Conservation (phyloP, 345 rosid species). For the Aethionema arabicum region DNA sequence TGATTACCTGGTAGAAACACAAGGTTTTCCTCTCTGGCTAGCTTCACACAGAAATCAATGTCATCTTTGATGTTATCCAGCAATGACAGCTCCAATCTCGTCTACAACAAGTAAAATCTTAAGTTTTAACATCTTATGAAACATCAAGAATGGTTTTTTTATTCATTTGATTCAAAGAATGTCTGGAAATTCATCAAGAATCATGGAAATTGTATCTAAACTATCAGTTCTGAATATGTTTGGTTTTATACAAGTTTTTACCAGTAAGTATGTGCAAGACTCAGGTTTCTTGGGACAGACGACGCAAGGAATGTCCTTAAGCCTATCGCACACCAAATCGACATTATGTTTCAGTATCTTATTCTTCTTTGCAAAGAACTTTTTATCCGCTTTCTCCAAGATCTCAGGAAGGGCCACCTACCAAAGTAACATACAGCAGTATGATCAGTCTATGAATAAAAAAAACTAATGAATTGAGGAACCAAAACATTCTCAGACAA, state of each 20-base stretch:
- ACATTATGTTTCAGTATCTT: conserved; percentile 49
- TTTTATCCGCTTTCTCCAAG: conserved; percentile 56
- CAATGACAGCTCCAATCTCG: conserved; percentile 51
- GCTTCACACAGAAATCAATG: conserved; percentile 59
- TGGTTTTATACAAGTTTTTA: conserved; percentile 23
- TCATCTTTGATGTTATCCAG: conserved; percentile 65
- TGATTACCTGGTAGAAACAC: conserved; percentile 64
- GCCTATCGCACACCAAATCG: conserved; percentile 45
- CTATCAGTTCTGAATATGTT: conserved; percentile 2
- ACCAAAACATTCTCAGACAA: conserved; percentile 4
- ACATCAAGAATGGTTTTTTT: background rate
- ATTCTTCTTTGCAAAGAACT: conserved; percentile 54
- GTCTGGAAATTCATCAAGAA: background rate
- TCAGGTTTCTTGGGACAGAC: conserved; percentile 62
- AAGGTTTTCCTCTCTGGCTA: conserved; percentile 68
- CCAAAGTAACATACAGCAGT: conserved; percentile 6
- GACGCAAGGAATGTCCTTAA: conserved; percentile 61
- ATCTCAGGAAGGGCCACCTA: conserved; percentile 72
- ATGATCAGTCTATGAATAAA: background rate
- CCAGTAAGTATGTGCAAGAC: conserved; percentile 71
- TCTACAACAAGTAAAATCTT: conserved; percentile 38
- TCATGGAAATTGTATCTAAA: background rate
- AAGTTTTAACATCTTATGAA: too few species aligned
- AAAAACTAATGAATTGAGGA: background rate
- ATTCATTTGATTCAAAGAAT: background rate